Conservation (phyloP, 352 stramenopile genomes). For the Globisporangium barbulae region DNA sequence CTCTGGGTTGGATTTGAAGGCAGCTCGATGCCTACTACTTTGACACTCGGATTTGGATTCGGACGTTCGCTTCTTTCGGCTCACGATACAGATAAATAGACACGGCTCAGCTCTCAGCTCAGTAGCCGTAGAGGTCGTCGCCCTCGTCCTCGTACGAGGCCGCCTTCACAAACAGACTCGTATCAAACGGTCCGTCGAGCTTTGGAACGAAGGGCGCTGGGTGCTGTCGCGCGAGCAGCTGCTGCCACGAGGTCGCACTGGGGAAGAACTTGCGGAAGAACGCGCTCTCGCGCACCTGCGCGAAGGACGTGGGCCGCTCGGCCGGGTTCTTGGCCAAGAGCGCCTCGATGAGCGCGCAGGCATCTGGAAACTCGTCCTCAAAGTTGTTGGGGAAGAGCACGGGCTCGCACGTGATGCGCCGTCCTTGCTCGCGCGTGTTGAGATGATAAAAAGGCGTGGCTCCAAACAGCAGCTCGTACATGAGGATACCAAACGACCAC, state of each 20-base stretch:
- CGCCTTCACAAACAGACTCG: conserved; percentile 56
- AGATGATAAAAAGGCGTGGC: conserved; percentile 85
- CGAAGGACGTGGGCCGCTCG: conserved; percentile 38
- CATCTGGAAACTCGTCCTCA: conserved; percentile 31
- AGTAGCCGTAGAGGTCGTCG: conserved; percentile 44
- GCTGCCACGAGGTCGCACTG: conserved; percentile 35
- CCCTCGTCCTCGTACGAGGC: conserved; percentile 35
- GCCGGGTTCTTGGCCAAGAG: conserved; percentile 51
- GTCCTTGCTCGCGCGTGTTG: conserved; percentile 67
- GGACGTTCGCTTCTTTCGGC: background rate
- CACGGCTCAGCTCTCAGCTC: background rate
- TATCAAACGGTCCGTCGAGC: conserved; percentile 59
- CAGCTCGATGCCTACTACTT: too few relatives aligned
- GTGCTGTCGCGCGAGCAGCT: conserved; percentile 37
- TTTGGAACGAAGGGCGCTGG: conserved; percentile 55
- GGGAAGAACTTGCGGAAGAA: conserved; percentile 59
- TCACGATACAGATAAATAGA: conserved; percentile 6
- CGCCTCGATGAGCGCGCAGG: conserved; percentile 40
- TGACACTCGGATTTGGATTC: background rate
- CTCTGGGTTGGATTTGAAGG: background rate
- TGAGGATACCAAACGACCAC: conserved; percentile 75
- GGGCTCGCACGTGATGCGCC: conserved; percentile 54
- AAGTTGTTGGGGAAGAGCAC: conserved; percentile 59
- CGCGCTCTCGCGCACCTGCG: conserved; percentile 30
- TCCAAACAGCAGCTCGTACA: conserved; percentile 67